Evolutionary conservation across 2,329 filamentous ascomycete genomes (phyloP).

Genomic region (Sporothrix luriei): DNA sequence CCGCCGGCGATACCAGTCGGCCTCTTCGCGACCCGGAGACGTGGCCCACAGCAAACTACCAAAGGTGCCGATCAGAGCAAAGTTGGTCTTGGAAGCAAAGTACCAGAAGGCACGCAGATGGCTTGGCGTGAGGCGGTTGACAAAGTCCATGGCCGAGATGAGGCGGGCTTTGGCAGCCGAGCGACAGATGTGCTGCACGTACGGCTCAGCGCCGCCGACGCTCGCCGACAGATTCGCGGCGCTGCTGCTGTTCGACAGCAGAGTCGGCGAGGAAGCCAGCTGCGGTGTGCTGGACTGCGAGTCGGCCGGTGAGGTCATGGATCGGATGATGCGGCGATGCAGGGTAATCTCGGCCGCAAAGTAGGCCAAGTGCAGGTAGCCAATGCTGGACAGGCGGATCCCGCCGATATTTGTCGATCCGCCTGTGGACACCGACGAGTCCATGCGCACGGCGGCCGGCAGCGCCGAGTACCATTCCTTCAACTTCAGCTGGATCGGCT

Average conservation of each 20-base stretch:
- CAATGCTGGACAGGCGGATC: constrained; percentile 61
- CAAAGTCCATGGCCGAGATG: constrained; percentile 96
- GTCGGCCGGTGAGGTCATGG: constrained; percentile 58
- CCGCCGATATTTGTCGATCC: constrained; percentile 45
- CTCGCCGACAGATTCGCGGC: constrained; percentile 24
- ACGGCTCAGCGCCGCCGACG: constrained; percentile 63
- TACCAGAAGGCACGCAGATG: constrained; percentile 94
- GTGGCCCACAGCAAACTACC: constrained; percentile 88
- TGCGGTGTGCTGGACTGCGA: constrained; percentile 43
- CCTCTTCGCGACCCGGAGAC: constrained; percentile 82
- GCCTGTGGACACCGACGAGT: constrained; percentile 54
- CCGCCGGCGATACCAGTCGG: constrained; percentile 85
- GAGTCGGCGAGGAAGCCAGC: constrained; percentile 30
- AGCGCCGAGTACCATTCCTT: constrained; percentile 79
- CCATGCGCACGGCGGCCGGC: constrained; percentile 67
- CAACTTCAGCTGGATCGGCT: constrained; percentile 78
- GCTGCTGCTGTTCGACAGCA: constrained; percentile 37
- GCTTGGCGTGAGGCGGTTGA: constrained; percentile 83
- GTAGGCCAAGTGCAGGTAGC: constrained; percentile 86
- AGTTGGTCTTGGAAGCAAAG: constrained; percentile 84
- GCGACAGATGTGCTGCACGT: constrained; percentile 88
- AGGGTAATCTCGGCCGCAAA: constrained; percentile 94
- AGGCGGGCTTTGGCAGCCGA: constrained; percentile 91
- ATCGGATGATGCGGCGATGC: constrained; percentile 86
- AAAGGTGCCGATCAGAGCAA: constrained; percentile 92